A percentile compares a stretch with the other conserved stretches of the same genome.
These are phyloP conservation scores for Huntiella moniliformis DNA, from an alignment of 2,329 filamentous ascomycete species.

Conservation along the genomic window DNA sequence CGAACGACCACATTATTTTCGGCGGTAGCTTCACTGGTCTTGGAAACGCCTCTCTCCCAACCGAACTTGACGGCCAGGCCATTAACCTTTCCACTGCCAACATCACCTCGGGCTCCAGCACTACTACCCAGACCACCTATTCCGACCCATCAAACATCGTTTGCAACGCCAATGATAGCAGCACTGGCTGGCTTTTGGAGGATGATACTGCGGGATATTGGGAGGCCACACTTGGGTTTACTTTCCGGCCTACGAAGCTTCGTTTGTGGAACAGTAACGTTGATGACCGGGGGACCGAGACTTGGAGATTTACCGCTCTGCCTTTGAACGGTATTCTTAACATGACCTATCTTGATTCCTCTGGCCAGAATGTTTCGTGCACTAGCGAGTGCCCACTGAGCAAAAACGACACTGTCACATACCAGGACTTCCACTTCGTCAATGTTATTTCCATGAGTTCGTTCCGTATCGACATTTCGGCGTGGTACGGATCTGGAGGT, in stretches of 20 bases:
- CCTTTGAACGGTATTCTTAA: conserved; percentile 91
- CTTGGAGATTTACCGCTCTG: conserved; percentile 68
- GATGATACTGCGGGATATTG: conserved; percentile 64
- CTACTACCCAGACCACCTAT: conserved; percentile 43
- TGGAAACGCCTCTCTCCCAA: conserved; percentile 53
- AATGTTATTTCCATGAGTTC: conserved; percentile 73
- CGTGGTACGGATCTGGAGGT: conserved; percentile 71
- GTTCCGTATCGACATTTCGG: conserved; percentile 70
- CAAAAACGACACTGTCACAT: conserved; percentile 40
- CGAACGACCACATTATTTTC: conserved; percentile 75
- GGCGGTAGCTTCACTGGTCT: conserved; percentile 78
- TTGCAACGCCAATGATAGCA: conserved; percentile 51
- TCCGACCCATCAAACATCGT: conserved; percentile 63
- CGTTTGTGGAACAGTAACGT: conserved; percentile 74
- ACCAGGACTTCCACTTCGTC: conserved; percentile 84
- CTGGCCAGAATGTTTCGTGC: conserved; percentile 49
- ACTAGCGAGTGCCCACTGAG: conserved; percentile 74
- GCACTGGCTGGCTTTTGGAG: conserved; percentile 58
- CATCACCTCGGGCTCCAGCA: conserved; percentile 47
- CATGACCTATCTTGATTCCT: conserved; percentile 70
- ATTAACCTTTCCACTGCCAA: conserved; percentile 70
- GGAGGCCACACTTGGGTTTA: conserved; percentile 66
- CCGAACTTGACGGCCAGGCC: conserved; percentile 51
- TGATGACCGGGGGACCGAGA: conserved; percentile 70
- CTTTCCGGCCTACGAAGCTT: conserved; percentile 71